Base-by-base conservation (phyloP, 345 rosid genomes). In the Alliaria petiolata region DNA sequence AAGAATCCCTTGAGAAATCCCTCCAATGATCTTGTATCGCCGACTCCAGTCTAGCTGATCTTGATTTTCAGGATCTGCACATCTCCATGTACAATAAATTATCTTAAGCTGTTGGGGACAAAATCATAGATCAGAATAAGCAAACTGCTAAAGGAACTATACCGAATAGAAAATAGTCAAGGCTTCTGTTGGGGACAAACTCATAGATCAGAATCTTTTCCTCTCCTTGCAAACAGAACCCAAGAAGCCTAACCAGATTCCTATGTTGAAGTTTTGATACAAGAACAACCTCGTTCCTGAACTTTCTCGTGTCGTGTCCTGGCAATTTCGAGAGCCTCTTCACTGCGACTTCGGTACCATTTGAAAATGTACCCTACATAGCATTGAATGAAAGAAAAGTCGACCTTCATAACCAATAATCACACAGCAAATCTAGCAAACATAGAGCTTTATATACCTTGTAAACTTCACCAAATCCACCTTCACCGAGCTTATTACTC, bases 311-410 rank as follows among this genome's bases (percentile, higher is more conserved):
- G 17, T 13, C 56, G 6, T 51, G 56, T 6, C 56, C 34, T 51
- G 56, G 13, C 6, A 8, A 9, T n/a, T 53, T 17, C 5, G 20
- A 53, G 0, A 53, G 38, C 7, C 59, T 53, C 39, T 53, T 53
- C 59, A 53, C 59, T n/a, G 59, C 39, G 7, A 53, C 59, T 53
- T 30, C 59, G 8, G 19, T 53, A n/a, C 59, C 59, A 53, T 53
- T 31, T 53, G 59, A 10, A n/a, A 53, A 4, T 38, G 0, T 30
- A 53, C 38, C 59, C 59, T 53, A 30, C 13, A 30, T 30, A 53
- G 7, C 14, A 47, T 47, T 20, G 7, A 47, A 47, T 47, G 12
- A 47, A 47, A 20, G n/a, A 20, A 16, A 16, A 20, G 1, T 12
- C 4, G 1, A 28, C 52, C 6, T 47, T 20, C 52, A 20, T 47